Evolutionary conservation across 2,329 filamentous ascomycete genomes (phyloP).

Genomic region (Myriosclerotinia duriaeana): DNA sequence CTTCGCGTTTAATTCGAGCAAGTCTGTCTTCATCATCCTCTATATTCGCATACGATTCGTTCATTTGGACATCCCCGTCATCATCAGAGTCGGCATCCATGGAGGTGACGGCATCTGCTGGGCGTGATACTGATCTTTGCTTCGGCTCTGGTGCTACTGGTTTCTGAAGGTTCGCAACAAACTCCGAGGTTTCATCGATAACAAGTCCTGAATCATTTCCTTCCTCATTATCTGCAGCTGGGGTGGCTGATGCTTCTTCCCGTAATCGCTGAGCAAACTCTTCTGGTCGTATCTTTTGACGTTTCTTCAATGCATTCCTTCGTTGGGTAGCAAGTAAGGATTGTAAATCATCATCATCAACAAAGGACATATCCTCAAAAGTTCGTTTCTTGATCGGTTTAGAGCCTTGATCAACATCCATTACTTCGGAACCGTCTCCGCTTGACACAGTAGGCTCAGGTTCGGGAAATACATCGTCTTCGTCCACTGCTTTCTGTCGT

Average conservation of each 20-base stretch:
- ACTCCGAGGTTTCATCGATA: slow-evolving; percentile 95
- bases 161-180: slow-evolving; percentile 81
- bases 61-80: slow-evolving; percentile 44
- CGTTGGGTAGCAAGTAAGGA: slow-evolving; percentile 81
- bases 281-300: slow-evolving; percentile 81
- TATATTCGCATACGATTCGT: slow-evolving; percentile 40
- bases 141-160: slow-evolving; percentile 56
- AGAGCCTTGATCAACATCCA: slow-evolving; percentile 72
- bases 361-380: slow-evolving; percentile 66
- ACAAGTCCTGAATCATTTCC: slow-evolving; percentile 65
- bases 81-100: slow-evolving; percentile 48
- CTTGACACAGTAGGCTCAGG: slow-evolving; percentile 40
- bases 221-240: slow-evolving; percentile 59
- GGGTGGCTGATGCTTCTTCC: slow-evolving; percentile 54
- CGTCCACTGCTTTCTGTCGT: slow-evolving; percentile 65
- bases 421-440: slow-evolving; percentile 50
- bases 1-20: slow-evolving; percentile 52
- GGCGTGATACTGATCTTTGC: slow-evolving; percentile 41
- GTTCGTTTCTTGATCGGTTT: slow-evolving; percentile 59
- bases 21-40: slow-evolving; percentile 49
- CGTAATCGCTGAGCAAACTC: slow-evolving; percentile 80
- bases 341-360: slow-evolving; percentile 92
- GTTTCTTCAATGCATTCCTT: slow-evolving; percentile 81
- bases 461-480: slow-evolving; percentile 56
- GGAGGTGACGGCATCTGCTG: slow-evolving; percentile 45